A percentile compares a stretch with the other conserved stretches of the same genome.
Evolutionary conservation across 371 early-diverging fungal species (phyloP).

Genomic region (Synchytrium microbalum): DNA sequence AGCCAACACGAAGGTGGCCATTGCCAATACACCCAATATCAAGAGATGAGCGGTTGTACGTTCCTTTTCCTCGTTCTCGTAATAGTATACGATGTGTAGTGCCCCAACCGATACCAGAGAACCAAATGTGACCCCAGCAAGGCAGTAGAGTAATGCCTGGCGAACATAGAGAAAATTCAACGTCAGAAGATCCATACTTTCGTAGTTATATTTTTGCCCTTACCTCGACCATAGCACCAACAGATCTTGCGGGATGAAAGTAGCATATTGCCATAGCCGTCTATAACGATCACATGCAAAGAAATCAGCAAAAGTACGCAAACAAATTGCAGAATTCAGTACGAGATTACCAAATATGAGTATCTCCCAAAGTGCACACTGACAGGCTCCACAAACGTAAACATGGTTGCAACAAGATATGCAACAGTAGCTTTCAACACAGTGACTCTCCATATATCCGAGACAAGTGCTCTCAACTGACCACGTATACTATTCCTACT

Average conservation of each 20-base stretch:
- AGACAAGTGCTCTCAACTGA: background rate
- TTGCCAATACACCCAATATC: conserved; percentile 4
- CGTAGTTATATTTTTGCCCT: background rate
- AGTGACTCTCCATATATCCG: background rate
- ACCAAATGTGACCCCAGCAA: conserved; percentile 11
- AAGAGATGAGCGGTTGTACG: conserved; percentile 1
- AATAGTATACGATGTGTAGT: background rate
- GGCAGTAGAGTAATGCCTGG: conserved; percentile 13
- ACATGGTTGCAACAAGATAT: conserved; percentile 8
- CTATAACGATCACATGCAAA: background rate
- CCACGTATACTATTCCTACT: too few relatives aligned
- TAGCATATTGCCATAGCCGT: conserved; percentile 10
- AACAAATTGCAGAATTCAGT: background rate
- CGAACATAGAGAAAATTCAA: too few relatives aligned
- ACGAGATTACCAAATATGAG: conserved; percentile 12
- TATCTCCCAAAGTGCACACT: conserved; percentile 1
- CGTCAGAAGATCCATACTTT: too few relatives aligned
- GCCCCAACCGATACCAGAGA: conserved; percentile 9
- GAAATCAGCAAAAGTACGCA: background rate
- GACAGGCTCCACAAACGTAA: conserved; percentile 1
- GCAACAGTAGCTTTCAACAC: conserved; percentile 9
- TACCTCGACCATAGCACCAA: conserved; percentile 17
- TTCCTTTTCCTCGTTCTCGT: background rate
- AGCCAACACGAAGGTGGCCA: conserved; percentile 12
- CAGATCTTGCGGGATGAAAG: conserved; percentile 18